phyloP scores from a whole-genome alignment of 192 early-diverging fungal species.

The Backusella parvicylindrica region DNA sequence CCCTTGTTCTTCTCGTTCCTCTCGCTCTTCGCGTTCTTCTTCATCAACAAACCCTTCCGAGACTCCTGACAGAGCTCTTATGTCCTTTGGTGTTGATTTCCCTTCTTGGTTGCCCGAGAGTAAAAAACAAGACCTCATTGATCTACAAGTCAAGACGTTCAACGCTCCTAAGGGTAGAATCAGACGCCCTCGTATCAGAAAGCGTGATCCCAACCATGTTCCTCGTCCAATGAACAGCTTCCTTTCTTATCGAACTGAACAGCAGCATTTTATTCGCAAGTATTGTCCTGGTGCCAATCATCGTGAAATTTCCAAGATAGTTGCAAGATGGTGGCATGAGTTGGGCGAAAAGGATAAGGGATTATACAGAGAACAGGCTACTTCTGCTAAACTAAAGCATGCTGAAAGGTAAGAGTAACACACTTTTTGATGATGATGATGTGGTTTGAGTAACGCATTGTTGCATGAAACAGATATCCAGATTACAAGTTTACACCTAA shows the following conservation, averaged over 20 bases:
- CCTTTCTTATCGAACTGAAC: conserved; percentile 56
- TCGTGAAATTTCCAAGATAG: conserved; percentile 58
- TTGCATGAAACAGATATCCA: conserved; percentile 13
- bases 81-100: background rate
- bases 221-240: conserved; percentile 62
- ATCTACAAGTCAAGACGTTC: background rate
- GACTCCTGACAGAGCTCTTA: background rate
- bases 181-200: background rate
- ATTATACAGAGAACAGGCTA: conserved; percentile 46
- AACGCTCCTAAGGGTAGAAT: background rate
- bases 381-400: conserved; percentile 45
- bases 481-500: conserved; percentile 21
- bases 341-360: conserved; percentile 49
- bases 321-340: conserved; percentile 55
- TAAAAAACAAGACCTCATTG: background rate
- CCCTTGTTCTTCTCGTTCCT: background rate
- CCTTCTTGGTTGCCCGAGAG: background rate
- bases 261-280: conserved; percentile 49
- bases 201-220: conserved; percentile 3
- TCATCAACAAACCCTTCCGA: too few relatives aligned
- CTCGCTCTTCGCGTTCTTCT: background rate
- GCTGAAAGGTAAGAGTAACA: conserved; percentile 27
- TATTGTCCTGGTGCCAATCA: conserved; percentile 50
- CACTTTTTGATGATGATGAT: background rate
- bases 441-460: background rate